Evolutionary conservation across 176 grass and related monocot species (phyloP), one percentile per base, ranked within the genome.

Genomic region (Luzula sylvatica): DNA sequence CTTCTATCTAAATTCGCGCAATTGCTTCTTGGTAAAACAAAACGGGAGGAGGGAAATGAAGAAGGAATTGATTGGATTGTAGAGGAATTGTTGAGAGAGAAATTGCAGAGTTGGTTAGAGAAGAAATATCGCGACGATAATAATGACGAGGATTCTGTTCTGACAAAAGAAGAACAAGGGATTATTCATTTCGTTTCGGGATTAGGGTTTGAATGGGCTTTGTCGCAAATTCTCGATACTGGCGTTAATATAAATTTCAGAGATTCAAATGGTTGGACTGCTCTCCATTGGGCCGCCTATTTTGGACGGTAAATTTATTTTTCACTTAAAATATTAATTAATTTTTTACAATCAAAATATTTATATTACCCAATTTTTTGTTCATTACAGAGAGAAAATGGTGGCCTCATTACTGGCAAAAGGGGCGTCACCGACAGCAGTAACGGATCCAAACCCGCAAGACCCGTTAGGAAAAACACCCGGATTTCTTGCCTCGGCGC

Each of bases 211-310:
- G 75, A 87, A 52, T 98, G 93, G 93, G 93, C 75, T 16, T 53
- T 98, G 26, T 67, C 61, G 74, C 68, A 78, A 53, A 63, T 98
- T 56, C 74, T 92, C 44, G 58, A 59, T 65, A 52, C 50, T 32
- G 86, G 78, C 21, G 69, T 98, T 58, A 81, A 78, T 56, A 69
- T 98, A 86, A 98, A 98, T 75, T 90, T 90, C n/a, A 81, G 93
- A 53, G 93, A 98, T 76, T 42, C 60, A 12, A 98, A 98, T 61
- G 92, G 92, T 61, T 98, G 92, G 92, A 90, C 92, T 40, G 81
- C 92, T 58, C 93, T 98, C 69, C 93, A 98, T 72, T 98, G 93
- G 86, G 86, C 93, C 79, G 75, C 93, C 57, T 70, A 87, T 70
- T 98, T 74, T 90, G 84, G 65, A 75, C 89, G 92, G 92, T 98